These are phyloP conservation scores for Penicillium concentricum DNA, from an alignment of 2,329 filamentous ascomycete species.

Conservation along the genomic window DNA sequence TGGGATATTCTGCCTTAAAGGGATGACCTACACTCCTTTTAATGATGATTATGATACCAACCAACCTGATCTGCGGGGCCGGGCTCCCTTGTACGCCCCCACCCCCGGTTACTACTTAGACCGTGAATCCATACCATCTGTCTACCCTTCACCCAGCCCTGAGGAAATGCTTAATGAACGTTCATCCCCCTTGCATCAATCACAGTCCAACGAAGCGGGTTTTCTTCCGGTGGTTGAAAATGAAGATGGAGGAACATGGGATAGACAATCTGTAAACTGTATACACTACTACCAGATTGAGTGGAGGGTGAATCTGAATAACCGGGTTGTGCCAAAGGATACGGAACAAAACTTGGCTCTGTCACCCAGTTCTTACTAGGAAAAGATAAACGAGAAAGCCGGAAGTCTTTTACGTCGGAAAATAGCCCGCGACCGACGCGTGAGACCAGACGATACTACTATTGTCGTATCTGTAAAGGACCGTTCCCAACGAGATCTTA, in stretches of 20 bases:
- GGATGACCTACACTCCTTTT: too few relatives aligned
- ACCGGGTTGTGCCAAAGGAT: constrained; percentile 20
- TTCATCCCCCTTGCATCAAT: not conserved
- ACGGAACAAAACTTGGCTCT: constrained; percentile 22
- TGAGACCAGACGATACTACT: constrained; percentile 23
- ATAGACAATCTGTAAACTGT: constrained; percentile 5
- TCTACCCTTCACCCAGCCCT: too few relatives aligned
- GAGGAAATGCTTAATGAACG: not conserved
- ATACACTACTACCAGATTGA: constrained; percentile 17
- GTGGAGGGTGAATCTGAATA: constrained; percentile 15
- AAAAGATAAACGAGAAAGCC: constrained; percentile 17
- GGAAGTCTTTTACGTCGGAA: constrained; percentile 19
- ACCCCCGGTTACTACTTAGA: too few relatives aligned
- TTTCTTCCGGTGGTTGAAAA: not conserved
- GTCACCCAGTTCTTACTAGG: constrained; percentile 16
- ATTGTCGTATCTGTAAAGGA: constrained; percentile 22
- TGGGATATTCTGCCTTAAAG: too few relatives aligned
- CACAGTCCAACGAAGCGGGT: not conserved
- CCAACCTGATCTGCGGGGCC: too few relatives aligned
- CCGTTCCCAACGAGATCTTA: constrained; percentile 17
- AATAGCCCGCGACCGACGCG: constrained; percentile 18
- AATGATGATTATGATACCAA: too few relatives aligned
- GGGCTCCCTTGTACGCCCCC: too few relatives aligned
- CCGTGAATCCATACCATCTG: too few relatives aligned
- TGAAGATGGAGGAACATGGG: not conserved